phyloP scores from a whole-genome alignment of 176 grass and related monocot species.

The Eleusine indica region DNA sequence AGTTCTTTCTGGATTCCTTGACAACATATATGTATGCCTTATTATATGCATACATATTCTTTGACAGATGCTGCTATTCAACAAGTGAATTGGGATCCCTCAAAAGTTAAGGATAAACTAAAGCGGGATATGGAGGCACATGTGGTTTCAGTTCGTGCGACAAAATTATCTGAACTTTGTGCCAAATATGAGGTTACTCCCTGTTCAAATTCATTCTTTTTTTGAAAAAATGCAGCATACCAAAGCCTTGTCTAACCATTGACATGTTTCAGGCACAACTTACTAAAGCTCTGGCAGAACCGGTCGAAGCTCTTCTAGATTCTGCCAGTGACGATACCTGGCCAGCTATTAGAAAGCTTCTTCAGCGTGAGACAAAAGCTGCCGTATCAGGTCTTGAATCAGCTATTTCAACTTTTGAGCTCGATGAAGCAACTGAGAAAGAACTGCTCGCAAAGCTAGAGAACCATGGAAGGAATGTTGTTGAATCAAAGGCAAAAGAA shows the following conservation, averaged over 20 bases:
- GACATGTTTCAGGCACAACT: conserved; percentile 70
- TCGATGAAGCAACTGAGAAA: conserved; percentile 68
- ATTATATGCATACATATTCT: conserved; percentile 31
- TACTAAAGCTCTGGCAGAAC: conserved; percentile 73
- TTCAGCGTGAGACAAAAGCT: conserved; percentile 74
- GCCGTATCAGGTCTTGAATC: conserved; percentile 72
- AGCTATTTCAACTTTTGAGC: conserved; percentile 69
- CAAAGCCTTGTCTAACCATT: conserved; percentile 14
- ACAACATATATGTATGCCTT: conserved; percentile 17
- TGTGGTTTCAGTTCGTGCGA: conserved; percentile 73
- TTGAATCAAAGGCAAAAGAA: conserved; percentile 90
- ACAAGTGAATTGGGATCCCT: conserved; percentile 92
- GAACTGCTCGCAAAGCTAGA: conserved; percentile 74
- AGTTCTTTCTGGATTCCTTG: conserved; percentile 19
- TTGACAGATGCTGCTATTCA: conserved; percentile 86
- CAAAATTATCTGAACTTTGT: conserved; percentile 80
- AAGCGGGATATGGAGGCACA: conserved; percentile 84
- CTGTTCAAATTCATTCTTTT: conserved; percentile 29
- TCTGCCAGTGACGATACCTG: conserved; percentile 82
- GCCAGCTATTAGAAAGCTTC: conserved; percentile 89
- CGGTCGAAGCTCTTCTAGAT: conserved; percentile 91
- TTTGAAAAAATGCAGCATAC: neutral
- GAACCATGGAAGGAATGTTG: conserved; percentile 72
- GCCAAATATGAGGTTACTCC: conserved; percentile 79
- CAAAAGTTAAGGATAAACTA: conserved; percentile 91